Conservation (phyloP, 768 basidiomycete species). For the Russula abietina region DNA sequence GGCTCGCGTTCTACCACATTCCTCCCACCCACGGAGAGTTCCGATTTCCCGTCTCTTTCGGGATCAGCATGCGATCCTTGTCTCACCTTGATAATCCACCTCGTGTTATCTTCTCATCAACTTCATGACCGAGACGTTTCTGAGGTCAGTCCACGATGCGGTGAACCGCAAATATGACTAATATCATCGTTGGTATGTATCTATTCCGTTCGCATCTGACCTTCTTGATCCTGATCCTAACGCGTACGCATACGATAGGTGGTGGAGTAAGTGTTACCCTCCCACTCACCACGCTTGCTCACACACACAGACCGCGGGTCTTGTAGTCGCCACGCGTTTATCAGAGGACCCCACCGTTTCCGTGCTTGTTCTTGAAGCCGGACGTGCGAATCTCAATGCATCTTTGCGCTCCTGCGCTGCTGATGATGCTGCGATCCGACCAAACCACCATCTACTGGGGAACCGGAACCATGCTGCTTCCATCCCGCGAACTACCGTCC, state of each 20-base stretch:
- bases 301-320: not conserved
- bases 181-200: not conserved
- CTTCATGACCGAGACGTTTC: constrained; percentile 1
- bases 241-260: not conserved
- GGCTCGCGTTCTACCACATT: no score
- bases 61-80: no score
- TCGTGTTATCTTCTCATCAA: not conserved
- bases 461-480: no score
- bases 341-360: constrained; percentile 26
- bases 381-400: constrained; percentile 23
- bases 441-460: no score
- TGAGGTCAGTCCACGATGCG: constrained; percentile 1
- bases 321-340: constrained; percentile 27
- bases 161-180: constrained; percentile 8
- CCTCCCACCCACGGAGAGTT: no score
- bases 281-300: not conserved
- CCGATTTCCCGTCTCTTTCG: no score
- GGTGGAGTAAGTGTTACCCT: not conserved
- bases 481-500: no score
- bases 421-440: no score
- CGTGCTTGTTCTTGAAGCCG: constrained; percentile 29
- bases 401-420: no score
- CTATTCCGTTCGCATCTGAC: not conserved
- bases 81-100: no score
- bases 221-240: no score